A percentile compares a stretch with the other conserved stretches of the same genome.
These are phyloP conservation scores for Yamadazyma sp. DNA, from an alignment of 1,139 yeast species.

Conservation along the genomic window DNA sequence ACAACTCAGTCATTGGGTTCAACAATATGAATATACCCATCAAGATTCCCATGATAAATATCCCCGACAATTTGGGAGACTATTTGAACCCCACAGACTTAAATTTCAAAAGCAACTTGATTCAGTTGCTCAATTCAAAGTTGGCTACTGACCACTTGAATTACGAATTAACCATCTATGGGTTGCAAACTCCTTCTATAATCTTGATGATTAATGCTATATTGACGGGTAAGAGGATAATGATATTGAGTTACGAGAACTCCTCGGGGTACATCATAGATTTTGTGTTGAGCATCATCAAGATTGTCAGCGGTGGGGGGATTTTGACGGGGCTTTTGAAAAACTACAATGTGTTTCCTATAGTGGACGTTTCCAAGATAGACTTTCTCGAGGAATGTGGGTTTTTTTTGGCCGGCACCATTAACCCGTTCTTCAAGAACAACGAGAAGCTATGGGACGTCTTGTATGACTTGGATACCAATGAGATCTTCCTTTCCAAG, in stretches of 20 bases:
- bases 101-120: conserved; percentile 43
- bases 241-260: conserved; percentile 55
- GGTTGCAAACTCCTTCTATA: conserved; percentile 58
- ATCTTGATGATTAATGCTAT: conserved; percentile 56
- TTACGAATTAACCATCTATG: conserved; percentile 51
- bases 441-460: conserved; percentile 62
- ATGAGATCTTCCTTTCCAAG: conserved; percentile 35
- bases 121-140: conserved; percentile 36
- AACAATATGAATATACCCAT: conserved; percentile 45
- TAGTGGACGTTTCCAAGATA: conserved; percentile 60
- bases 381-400: conserved; percentile 54
- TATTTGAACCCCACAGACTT: conserved; percentile 48
- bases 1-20: conserved; percentile 38
- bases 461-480: conserved; percentile 54
- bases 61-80: conserved; percentile 47
- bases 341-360: conserved; percentile 55
- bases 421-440: conserved; percentile 62
- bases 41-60: conserved; percentile 40
- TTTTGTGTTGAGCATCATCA: conserved; percentile 51
- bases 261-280: conserved; percentile 58
- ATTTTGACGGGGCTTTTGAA: conserved; percentile 50
- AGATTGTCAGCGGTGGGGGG: conserved; percentile 60
- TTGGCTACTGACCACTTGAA: conserved; percentile 29
- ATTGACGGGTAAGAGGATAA: conserved; percentile 55
- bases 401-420: conserved; percentile 64